Evolutionary conservation across 306 rosid genomes (phyloP), one percentile per base, ranked within the genome.

Genomic region (Rosa rugosa): DNA sequence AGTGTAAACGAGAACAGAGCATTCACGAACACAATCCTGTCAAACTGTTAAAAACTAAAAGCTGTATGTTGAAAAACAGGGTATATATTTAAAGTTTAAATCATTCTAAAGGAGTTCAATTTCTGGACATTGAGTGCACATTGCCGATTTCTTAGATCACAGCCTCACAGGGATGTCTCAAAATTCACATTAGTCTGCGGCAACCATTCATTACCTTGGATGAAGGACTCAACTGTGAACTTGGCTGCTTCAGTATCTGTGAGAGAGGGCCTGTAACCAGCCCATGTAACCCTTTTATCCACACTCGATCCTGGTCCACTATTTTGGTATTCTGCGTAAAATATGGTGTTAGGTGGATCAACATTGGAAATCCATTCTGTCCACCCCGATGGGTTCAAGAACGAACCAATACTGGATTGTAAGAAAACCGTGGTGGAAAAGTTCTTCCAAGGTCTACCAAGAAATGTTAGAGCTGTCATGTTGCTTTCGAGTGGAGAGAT

Each of bases 401-500:
- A 87, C 18, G 83, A 20, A 6, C 86, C 97, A 75, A 94, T 88
- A 0, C 75, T 63, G 18, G 97, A 84, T 68, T 88, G 85, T 97
- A 92, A 85, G 18, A 94, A 64, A 11, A 94, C 82, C 4, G 94
- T 90, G 17, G 99, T 92, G 34, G 97, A 89, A 82, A 42, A 94
- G 1, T 88, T 84, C 78, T 94, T 92, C 99, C 99, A 94, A 40
- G 99, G 99, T 85, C 99, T 85, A 3, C 97, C 99, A 76, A 94
- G 91, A 83, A 83, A 94, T 2, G 97, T 92, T 1, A 73, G 76
- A 38, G 94, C 95, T 2, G 79, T 64, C 73, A 90, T 89, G 72
- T 73, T 86, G 42, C 53, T 12, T 18, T 71, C 88, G 0, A 66
- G 23, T 16, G 97, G 67, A 47, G 77, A 69, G 40, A 92, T 54